phyloP scores from a whole-genome alignment of 1,139 yeast species.

The Sugiyamaella pinicola region DNA sequence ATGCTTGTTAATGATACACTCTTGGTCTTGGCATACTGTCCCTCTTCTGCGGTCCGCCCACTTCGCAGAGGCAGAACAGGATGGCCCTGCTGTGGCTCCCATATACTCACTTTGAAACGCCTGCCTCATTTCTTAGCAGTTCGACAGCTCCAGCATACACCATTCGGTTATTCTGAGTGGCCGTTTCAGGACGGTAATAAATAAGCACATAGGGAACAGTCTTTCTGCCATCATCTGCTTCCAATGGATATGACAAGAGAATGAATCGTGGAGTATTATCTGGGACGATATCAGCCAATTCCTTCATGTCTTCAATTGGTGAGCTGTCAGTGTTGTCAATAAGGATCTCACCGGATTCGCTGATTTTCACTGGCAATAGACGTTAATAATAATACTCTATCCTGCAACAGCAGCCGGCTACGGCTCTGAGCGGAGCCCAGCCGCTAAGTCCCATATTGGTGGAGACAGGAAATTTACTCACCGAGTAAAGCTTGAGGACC shows the following conservation, averaged over 20 bases:
- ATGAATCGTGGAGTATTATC: conserved; percentile 79
- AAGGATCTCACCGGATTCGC: conserved; percentile 30
- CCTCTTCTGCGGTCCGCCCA: no score
- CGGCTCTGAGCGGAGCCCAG: not conserved
- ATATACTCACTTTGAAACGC: conserved; percentile 63
- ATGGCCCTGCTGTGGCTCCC: no score
- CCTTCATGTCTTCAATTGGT: conserved; percentile 48
- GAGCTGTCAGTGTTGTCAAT: conserved; percentile 32
- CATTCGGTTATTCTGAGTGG: conserved; percentile 79
- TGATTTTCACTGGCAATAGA: conserved; percentile 27
- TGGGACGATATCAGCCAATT: conserved; percentile 73
- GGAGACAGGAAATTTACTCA: conserved; percentile 38
- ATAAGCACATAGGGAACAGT: conserved; percentile 73
- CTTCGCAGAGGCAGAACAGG: no score
- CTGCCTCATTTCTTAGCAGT: conserved; percentile 72
- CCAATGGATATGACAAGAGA: conserved; percentile 75
- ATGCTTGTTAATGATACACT: not conserved
- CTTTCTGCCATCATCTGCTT: conserved; percentile 68
- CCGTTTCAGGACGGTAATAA: conserved; percentile 85
- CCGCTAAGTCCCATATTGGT: no score
- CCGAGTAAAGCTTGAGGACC: conserved; percentile 67
- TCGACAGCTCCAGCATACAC: conserved; percentile 89
- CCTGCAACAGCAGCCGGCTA: not conserved
- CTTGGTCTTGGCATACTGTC: no score
- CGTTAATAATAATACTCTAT: no score